These are phyloP conservation scores for Shiraia bambusicola DNA, from an alignment of 2,329 filamentous ascomycete genomes.

Conservation along the genomic window DNA sequence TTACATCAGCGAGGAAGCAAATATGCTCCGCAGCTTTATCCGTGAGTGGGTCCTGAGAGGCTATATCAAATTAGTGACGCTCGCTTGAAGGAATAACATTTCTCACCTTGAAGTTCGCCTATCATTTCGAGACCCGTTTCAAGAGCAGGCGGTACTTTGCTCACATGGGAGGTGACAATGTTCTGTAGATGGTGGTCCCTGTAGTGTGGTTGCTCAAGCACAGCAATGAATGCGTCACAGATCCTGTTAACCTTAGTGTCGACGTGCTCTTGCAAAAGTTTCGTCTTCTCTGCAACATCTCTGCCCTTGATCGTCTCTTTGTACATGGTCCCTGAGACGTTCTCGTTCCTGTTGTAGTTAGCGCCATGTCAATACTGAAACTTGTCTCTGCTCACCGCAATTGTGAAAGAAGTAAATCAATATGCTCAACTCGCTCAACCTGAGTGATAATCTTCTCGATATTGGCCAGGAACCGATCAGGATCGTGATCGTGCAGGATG, in stretches of 20 bases:
- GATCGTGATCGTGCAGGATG: slow-evolving; percentile 90
- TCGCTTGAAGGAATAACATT: not conserved
- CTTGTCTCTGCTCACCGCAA: slow-evolving; percentile 59
- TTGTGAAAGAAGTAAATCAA: slow-evolving; percentile 89
- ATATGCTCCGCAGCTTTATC: slow-evolving; percentile 95
- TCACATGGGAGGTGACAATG: slow-evolving; percentile 90
- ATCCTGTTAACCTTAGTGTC: slow-evolving; percentile 77
- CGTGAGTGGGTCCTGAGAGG: slow-evolving; percentile 58
- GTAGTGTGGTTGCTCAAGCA: slow-evolving; percentile 55
- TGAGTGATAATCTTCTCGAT: slow-evolving; percentile 80
- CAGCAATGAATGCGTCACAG: slow-evolving; percentile 78
- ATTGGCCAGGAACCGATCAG: slow-evolving; percentile 77
- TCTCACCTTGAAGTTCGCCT: slow-evolving; percentile 62
- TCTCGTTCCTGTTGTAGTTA: slow-evolving; percentile 64
- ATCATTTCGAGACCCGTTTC: slow-evolving; percentile 82
- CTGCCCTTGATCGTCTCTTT: slow-evolving; percentile 70
- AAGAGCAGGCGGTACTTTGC: slow-evolving; percentile 86
- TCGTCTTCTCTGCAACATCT: slow-evolving; percentile 21
- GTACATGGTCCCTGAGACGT: slow-evolving; percentile 92
- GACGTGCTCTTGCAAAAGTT: slow-evolving; percentile 20
- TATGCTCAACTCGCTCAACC: slow-evolving; percentile 74
- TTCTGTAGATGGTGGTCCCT: slow-evolving; percentile 76
- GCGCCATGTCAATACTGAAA: not conserved
- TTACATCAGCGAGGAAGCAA: slow-evolving; percentile 93
- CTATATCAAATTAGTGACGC: slow-evolving; percentile 13